Conservation (phyloP, 2,329 filamentous ascomycete species). For the Coleophoma crateriformis region DNA sequence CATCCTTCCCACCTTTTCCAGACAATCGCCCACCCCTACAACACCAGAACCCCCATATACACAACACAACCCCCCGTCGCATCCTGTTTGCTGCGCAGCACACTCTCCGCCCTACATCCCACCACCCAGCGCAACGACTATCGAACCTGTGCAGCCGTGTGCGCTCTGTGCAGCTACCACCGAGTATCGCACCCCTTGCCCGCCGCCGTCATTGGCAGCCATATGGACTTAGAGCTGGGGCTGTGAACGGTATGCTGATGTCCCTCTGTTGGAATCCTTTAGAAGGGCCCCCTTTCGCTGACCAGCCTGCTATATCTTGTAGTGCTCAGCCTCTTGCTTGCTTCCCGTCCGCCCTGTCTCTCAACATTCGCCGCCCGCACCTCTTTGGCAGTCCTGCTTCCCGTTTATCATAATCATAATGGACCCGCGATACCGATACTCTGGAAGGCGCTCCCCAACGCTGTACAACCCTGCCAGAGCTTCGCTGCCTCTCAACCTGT, state of each 20-base stretch:
- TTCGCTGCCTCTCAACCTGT: conserved; percentile 46
- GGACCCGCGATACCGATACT: conserved; percentile 39
- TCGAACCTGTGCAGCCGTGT: not conserved
- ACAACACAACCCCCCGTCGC: not conserved
- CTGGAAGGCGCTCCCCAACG: conserved; percentile 37
- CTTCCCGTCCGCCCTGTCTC: not conserved
- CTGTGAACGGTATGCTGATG: not conserved
- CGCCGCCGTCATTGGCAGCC: no score
- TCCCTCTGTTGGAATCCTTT: not conserved
- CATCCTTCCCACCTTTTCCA: not conserved
- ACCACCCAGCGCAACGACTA: not conserved
- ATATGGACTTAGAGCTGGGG: no score
- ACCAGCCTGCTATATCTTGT: not conserved
- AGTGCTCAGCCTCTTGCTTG: not conserved
- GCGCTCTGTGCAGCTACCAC: not conserved
- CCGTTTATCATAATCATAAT: conserved; percentile 27
- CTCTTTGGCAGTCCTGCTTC: no score
- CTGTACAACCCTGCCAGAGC: conserved; percentile 44
- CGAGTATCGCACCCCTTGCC: no score
- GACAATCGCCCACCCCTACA: not conserved
- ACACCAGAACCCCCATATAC: not conserved
- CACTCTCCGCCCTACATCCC: not conserved
- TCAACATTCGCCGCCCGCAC: no score
- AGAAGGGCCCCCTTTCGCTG: not conserved
- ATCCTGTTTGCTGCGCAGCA: not conserved